A percentile compares a stretch with the other conserved stretches of the same genome.
Evolutionary conservation across 2,329 filamentous ascomycete genomes (phyloP).

Genomic region (Aspergillus intermedius): DNA sequence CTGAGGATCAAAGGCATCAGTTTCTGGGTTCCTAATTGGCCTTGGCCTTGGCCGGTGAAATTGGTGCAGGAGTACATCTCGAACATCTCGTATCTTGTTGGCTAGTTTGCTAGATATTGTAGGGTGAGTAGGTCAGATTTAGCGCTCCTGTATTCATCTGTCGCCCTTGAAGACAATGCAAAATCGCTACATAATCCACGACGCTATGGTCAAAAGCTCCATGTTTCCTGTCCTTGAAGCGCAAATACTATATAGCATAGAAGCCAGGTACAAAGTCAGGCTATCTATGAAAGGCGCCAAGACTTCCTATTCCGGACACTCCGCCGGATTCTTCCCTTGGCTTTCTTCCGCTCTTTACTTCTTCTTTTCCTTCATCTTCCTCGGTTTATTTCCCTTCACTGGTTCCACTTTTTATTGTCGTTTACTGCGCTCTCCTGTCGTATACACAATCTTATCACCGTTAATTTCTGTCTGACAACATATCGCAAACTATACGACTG

Average conservation of each 20-base stretch:
- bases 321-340: neutral
- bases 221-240: neutral
- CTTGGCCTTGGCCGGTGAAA: conserved; percentile 23
- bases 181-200: too few relatives aligned
- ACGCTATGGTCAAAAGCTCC: neutral
- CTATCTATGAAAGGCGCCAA: neutral
- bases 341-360: neutral
- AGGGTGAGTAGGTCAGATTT: too few relatives aligned
- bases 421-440: too few relatives aligned
- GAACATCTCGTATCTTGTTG: conserved; percentile 20
- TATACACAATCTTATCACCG: too few relatives aligned
- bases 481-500: too few relatives aligned
- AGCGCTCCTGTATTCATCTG: too few relatives aligned
- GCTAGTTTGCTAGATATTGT: neutral
- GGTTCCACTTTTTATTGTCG: neutral
- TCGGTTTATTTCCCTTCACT: neutral
- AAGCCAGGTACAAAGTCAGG: neutral
- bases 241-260: too few relatives aligned
- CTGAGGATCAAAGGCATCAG: conserved; percentile 33
- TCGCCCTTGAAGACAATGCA: too few relatives aligned
- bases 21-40: conserved; percentile 21
- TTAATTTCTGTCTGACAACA: too few relatives aligned
- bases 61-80: conserved; percentile 36
- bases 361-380: neutral
- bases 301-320: neutral